phyloP scores from a whole-genome alignment of 805 yeast genomes.

The Yamadazyma insecticola region DNA sequence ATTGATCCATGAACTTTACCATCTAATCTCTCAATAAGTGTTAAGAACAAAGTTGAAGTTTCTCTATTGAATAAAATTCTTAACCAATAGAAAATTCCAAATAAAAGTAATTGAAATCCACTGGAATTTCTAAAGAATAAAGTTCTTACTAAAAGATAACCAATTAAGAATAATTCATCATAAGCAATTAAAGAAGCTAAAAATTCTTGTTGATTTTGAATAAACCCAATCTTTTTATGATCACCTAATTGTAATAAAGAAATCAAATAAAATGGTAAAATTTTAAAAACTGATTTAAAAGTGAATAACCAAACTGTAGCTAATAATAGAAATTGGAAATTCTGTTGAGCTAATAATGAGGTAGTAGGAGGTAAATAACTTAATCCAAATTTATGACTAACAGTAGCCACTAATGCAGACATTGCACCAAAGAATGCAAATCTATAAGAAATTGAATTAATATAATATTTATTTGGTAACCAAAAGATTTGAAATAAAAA shows the following conservation, averaged over 20 bases:
- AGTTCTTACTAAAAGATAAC: constrained; percentile 55
- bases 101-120: constrained; percentile 61
- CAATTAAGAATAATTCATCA: constrained; percentile 53
- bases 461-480: constrained; percentile 33
- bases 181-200: constrained; percentile 51
- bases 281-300: constrained; percentile 60
- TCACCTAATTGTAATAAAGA: constrained; percentile 54
- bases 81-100: constrained; percentile 63
- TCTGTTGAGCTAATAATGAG: constrained; percentile 65
- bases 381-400: constrained; percentile 56
- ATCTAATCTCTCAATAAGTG: constrained; percentile 41
- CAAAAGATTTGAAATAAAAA: constrained; percentile 35
- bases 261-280: constrained; percentile 55
- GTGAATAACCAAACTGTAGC: constrained; percentile 59
- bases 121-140: constrained; percentile 59
- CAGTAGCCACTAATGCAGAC: constrained; percentile 47
- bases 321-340: constrained; percentile 63
- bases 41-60: constrained; percentile 40
- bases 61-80: constrained; percentile 54
- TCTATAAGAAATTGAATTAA: constrained; percentile 51
- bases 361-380: constrained; percentile 55
- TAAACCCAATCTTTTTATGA: constrained; percentile 34
- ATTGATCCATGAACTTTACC: constrained; percentile 32
- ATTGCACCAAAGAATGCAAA: constrained; percentile 54
- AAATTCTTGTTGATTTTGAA: constrained; percentile 32